These are phyloP conservation scores for Ilex aquifolium DNA, from an alignment of 257 asterid genomes.

Conservation along the genomic window DNA sequence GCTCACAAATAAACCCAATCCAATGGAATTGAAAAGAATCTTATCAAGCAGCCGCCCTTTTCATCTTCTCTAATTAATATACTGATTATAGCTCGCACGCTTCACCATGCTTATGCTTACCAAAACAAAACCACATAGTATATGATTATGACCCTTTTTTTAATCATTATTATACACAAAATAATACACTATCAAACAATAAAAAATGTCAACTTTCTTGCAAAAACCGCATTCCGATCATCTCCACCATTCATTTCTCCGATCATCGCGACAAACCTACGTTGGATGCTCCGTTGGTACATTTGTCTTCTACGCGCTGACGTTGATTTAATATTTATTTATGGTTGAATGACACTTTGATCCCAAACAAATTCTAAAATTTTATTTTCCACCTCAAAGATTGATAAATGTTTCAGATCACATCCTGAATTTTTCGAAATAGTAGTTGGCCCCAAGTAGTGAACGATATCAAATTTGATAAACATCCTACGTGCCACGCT, in stretches of 20 bases:
- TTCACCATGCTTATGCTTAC: background rate
- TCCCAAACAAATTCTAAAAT: too few species aligned
- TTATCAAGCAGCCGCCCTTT: background rate
- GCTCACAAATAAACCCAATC: too few species aligned
- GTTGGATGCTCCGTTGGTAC: constrained; percentile 19
- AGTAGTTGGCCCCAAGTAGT: too few species aligned
- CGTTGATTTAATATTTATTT: constrained; percentile 4
- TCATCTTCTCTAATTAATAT: too few species aligned
- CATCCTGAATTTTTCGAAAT: too few species aligned
- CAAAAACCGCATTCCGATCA: constrained; percentile 6
- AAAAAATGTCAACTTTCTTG: constrained; percentile 5
- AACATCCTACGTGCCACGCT: too few species aligned
- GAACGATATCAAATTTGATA: too few species aligned
- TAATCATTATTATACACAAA: background rate
- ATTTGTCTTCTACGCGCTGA: constrained; percentile 19
- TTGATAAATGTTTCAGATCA: too few species aligned
- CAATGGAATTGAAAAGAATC: too few species aligned
- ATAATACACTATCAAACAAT: background rate
- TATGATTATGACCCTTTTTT: background rate
- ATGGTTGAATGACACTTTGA: too few species aligned
- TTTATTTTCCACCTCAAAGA: too few species aligned
- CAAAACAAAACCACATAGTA: background rate
- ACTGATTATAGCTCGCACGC: background rate
- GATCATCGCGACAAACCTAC: constrained; percentile 14
- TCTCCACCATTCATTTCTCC: constrained; percentile 29